A percentile compares a stretch with the other conserved stretches of the same genome.
Evolutionary conservation across 768 basidiomycete genomes (phyloP).

Genomic region (Plicaturopsis crispa): DNA sequence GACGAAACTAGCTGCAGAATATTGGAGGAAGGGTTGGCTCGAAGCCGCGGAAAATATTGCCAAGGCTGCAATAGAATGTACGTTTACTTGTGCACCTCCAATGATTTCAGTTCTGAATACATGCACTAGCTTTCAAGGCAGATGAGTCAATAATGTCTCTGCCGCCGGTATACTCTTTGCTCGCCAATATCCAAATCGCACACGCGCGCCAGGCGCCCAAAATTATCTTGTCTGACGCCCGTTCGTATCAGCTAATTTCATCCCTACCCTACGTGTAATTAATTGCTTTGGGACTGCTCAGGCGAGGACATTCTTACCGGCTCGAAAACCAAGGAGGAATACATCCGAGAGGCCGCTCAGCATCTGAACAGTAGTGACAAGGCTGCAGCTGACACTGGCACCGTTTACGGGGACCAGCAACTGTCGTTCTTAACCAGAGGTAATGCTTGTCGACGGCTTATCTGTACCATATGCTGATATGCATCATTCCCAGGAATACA

Average conservation of each 20-base stretch:
- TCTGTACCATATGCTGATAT: too few species aligned
- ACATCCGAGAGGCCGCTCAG: constrained; percentile 61
- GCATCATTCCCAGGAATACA: constrained; percentile 62
- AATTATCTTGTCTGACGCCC: constrained; percentile 59
- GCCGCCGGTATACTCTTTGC: constrained; percentile 69
- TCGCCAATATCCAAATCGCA: constrained; percentile 81
- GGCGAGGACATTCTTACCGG: constrained; percentile 52
- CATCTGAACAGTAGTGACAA: constrained; percentile 57
- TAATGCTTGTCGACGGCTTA: constrained; percentile 23
- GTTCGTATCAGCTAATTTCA: constrained; percentile 38
- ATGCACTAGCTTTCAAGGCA: constrained; percentile 39
- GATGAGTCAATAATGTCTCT: constrained; percentile 44
- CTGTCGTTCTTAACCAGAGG: constrained; percentile 63
- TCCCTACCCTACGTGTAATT: not conserved
- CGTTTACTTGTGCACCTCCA: constrained; percentile 16
- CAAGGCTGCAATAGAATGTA: constrained; percentile 57
- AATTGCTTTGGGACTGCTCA: not conserved
- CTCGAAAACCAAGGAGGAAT: constrained; percentile 60
- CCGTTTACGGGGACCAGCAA: constrained; percentile 46
- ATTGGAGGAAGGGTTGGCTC: constrained; percentile 73
- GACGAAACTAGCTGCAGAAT: constrained; percentile 82
- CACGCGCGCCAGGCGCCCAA: constrained; percentile 83
- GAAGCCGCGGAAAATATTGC: constrained; percentile 76
- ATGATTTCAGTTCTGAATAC: constrained; percentile 4
- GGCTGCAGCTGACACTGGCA: constrained; percentile 49